phyloP scores from a whole-genome alignment of 2,329 filamentous ascomycete species.

The Ophiocordyceps robertsii region DNA sequence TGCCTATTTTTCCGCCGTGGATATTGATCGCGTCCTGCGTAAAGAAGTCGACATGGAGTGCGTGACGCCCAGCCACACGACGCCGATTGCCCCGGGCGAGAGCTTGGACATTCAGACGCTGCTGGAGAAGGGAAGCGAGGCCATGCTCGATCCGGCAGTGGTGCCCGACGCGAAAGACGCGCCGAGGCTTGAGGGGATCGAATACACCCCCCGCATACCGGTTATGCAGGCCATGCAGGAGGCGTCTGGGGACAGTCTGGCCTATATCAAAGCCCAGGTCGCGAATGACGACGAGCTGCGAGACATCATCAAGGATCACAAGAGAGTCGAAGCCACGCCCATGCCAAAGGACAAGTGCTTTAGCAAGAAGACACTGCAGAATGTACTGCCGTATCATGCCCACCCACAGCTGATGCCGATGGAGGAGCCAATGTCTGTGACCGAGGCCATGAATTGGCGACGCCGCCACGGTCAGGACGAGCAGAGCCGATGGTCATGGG shows the following conservation, averaged over 20 bases:
- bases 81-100: conserved; percentile 71
- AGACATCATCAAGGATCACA: conserved; percentile 52
- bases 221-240: conserved; percentile 65
- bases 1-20: conserved; percentile 90
- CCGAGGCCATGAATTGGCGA: conserved; percentile 16
- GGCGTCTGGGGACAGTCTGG: conserved; percentile 28
- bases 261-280: conserved; percentile 78
- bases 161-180: conserved; percentile 35
- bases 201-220: conserved; percentile 57
- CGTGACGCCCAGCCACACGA: conserved; percentile 73
- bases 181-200: conserved; percentile 47
- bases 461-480: conserved; percentile 8
- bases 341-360: conserved; percentile 10
- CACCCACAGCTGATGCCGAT: conserved; percentile 19
- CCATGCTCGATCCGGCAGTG: conserved; percentile 54
- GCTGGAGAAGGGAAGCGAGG: conserved; percentile 55
- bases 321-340: conserved; percentile 12
- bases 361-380: conserved; percentile 13
- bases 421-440: conserved; percentile 21
- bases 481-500: conserved; percentile 14
- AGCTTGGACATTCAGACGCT: conserved; percentile 72
- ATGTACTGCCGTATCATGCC: conserved; percentile 22
- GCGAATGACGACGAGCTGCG: conserved; percentile 60
- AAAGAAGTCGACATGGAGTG: conserved; percentile 99
- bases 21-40: conserved; percentile 88